Conservation (phyloP, 1,139 yeast species). For the Taphrina wiesneri region DNA sequence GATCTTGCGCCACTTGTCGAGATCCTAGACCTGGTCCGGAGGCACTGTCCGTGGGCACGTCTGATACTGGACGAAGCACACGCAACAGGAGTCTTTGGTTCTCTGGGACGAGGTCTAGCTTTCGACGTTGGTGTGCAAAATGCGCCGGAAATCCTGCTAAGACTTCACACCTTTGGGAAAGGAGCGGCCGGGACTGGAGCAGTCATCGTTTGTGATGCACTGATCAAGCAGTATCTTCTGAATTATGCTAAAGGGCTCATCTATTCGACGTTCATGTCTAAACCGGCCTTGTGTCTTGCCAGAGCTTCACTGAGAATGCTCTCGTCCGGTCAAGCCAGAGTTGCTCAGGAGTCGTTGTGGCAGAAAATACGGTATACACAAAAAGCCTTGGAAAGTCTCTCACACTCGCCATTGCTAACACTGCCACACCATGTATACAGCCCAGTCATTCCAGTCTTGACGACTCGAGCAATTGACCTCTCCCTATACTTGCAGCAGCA, state of each 20-base stretch:
- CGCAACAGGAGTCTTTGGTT: conserved; percentile 43
- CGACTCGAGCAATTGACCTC: conserved; percentile 40
- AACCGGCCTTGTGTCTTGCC: conserved; percentile 29
- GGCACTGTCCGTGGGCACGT: conserved; percentile 37
- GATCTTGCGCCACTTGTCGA: conserved; percentile 42
- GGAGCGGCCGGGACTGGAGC: conserved; percentile 43
- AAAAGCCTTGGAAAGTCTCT: background rate
- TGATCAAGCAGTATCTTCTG: conserved; percentile 40
- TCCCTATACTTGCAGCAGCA: conserved; percentile 40
- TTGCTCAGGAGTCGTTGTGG: conserved; percentile 33
- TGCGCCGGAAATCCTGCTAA: conserved; percentile 40
- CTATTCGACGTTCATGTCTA: conserved; percentile 40
- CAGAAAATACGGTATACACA: conserved; percentile 14
- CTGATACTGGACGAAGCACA: conserved; percentile 44
- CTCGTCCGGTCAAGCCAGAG: conserved; percentile 10
- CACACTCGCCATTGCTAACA: background rate
- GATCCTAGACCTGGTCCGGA: conserved; percentile 36
- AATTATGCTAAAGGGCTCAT: conserved; percentile 44
- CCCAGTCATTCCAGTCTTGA: conserved; percentile 40
- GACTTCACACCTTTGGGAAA: conserved; percentile 44
- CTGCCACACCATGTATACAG: conserved; percentile 36
- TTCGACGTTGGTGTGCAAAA: conserved; percentile 35
- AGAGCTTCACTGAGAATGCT: conserved; percentile 18
- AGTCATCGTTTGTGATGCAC: conserved; percentile 40
- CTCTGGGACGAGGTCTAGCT: conserved; percentile 42